phyloP scores from a whole-genome alignment of 2,329 filamentous ascomycete genomes.

The Phoma herbarum region DNA sequence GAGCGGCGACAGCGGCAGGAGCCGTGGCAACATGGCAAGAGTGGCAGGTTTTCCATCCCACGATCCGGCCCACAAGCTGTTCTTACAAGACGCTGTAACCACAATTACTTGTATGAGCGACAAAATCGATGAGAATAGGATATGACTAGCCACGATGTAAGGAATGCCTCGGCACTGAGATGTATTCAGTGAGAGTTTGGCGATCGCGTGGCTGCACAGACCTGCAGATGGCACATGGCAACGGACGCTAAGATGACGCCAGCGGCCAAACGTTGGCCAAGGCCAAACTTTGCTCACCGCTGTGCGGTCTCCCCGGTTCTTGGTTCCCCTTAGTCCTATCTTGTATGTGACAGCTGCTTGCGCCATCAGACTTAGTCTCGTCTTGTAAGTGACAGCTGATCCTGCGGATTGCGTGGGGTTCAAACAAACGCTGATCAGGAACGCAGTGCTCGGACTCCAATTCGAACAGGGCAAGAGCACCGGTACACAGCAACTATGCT shows the following conservation, averaged over 20 bases:
- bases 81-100: neutral
- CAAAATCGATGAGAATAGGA: neutral
- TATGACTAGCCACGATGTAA: neutral
- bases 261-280: conserved; percentile 3
- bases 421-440: neutral
- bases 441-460: neutral
- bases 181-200: neutral
- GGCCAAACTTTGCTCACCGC: conserved; percentile 3
- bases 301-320: neutral
- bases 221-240: conserved; percentile 3
- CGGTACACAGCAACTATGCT: neutral
- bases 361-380: neutral
- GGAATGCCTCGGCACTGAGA: neutral
- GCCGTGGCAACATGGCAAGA: neutral
- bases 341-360: conserved; percentile 1
- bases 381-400: neutral
- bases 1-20: neutral
- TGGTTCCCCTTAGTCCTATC: neutral
- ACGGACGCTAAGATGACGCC: conserved; percentile 6
- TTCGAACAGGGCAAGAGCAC: neutral
- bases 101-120: neutral
- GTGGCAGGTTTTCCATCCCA: neutral
- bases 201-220: conserved; percentile 5
- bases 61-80: neutral
- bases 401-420: neutral